These are phyloP conservation scores for Apostasia ramifera DNA, from an alignment of 106 monocot species.

Conservation along the genomic window DNA sequence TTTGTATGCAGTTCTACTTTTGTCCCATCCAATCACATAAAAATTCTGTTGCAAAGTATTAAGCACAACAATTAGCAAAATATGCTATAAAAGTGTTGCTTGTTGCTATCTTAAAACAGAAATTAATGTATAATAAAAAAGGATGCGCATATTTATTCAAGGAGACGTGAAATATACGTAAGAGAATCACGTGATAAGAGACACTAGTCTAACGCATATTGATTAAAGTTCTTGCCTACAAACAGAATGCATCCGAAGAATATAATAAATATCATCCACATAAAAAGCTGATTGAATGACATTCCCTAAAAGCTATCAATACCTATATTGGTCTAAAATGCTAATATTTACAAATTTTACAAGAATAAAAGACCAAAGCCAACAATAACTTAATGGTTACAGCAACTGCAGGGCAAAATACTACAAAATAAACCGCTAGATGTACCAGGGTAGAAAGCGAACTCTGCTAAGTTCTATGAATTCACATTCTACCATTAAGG, in stretches of 20 bases:
- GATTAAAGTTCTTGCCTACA: too few relatives aligned
- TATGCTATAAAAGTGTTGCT: background rate
- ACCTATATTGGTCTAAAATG: too few relatives aligned
- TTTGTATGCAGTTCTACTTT: constrained; percentile 49
- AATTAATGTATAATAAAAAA: background rate
- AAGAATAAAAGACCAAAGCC: background rate
- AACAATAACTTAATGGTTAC: background rate
- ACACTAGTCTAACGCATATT: too few relatives aligned
- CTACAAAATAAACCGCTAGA: background rate
- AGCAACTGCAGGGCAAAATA: background rate
- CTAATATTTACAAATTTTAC: background rate
- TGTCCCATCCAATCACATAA: constrained; percentile 87
- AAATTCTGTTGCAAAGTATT: constrained; percentile 54
- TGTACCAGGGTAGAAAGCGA: too few relatives aligned
- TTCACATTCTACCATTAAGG: too few relatives aligned
- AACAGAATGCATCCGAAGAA: too few relatives aligned
- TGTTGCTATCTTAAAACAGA: background rate
- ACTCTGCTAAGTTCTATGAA: too few relatives aligned
- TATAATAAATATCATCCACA: too few relatives aligned
- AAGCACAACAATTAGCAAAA: background rate
- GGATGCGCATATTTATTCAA: background rate
- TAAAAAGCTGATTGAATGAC: too few relatives aligned
- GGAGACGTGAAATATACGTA: background rate
- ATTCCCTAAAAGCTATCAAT: too few relatives aligned
- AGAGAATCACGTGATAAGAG: background rate